Evolutionary conservation across 495 filamentous ascomycete species (phyloP).

Genomic region (Hyphodiscus hymeniophilus): DNA sequence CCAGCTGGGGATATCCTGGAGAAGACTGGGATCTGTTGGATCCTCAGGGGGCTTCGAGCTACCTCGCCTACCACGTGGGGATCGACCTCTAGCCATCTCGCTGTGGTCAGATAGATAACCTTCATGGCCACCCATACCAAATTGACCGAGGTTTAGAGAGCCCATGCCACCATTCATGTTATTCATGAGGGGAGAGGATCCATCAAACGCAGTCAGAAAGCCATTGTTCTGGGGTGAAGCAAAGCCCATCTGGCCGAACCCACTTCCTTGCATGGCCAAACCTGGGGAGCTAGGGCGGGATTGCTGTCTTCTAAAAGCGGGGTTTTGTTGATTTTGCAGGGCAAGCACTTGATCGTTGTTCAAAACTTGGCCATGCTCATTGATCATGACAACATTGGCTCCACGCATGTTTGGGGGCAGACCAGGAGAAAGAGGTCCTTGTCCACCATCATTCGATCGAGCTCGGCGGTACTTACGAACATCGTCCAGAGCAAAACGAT

Average conservation of each 20-base stretch:
- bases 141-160: constrained; percentile 65
- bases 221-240: constrained; percentile 92
- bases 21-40: constrained; percentile 79
- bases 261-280: constrained; percentile 66
- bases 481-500: constrained; percentile 93
- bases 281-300: constrained; percentile 93
- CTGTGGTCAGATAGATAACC: constrained; percentile 95
- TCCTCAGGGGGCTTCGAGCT: constrained; percentile 98
- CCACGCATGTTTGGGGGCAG: constrained; percentile 46
- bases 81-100: constrained; percentile 80
- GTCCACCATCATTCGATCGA: constrained; percentile 73
- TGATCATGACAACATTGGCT: constrained; percentile 75
- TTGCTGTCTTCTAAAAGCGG: constrained; percentile 62
- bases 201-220: constrained; percentile 84
- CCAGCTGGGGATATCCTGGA: constrained; percentile 96
- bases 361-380: constrained; percentile 82
- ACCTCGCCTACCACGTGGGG: constrained; percentile 84
- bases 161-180: constrained; percentile 70
- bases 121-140: constrained; percentile 59
- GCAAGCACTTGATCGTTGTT: constrained; percentile 79
- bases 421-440: constrained; percentile 42
- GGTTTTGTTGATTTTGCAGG: constrained; percentile 72
- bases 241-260: constrained; percentile 62
- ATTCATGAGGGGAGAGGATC: constrained; percentile 60
- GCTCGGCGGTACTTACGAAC: constrained; percentile 88